Evolutionary conservation across 2,329 filamentous ascomycete species (phyloP).

Genomic region (Diaporthe nobilis): DNA sequence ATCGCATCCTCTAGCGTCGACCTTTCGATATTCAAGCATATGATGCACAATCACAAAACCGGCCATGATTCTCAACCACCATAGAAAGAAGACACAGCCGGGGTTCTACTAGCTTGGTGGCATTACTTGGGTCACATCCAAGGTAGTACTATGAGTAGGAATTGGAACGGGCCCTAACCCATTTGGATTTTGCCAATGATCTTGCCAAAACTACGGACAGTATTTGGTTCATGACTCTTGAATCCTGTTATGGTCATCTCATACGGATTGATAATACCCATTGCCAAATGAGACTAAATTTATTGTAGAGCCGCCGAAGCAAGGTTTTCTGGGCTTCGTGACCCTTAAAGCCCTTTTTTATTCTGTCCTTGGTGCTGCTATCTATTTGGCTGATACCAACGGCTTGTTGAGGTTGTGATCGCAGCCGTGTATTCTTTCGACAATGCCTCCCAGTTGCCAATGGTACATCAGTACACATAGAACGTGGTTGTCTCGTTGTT

Average conservation of each 20-base stretch:
- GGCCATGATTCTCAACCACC: neutral
- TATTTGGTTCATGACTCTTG: neutral
- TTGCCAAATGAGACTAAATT: neutral
- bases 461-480: slow-evolving; percentile 13
- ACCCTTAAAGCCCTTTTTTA: neutral
- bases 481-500: slow-evolving; percentile 21
- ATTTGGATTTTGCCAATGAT: neutral
- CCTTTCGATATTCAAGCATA: neutral
- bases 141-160: too few species aligned
- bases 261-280: neutral
- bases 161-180: neutral
- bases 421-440: neutral
- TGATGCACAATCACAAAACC: neutral
- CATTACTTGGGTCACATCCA: neutral
- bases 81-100: neutral
- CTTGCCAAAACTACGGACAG: neutral
- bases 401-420: neutral
- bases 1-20: neutral
- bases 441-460: neutral
- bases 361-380: neutral
- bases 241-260: neutral
- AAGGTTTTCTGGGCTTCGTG: neutral
- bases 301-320: too few species aligned
- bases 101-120: neutral
- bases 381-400: neutral